Percentiles rank a stretch among this genome's conserved stretches.
Evolutionary conservation across 805 yeast species (phyloP).

Genomic region (Metschnikowia drakensbergensis): DNA sequence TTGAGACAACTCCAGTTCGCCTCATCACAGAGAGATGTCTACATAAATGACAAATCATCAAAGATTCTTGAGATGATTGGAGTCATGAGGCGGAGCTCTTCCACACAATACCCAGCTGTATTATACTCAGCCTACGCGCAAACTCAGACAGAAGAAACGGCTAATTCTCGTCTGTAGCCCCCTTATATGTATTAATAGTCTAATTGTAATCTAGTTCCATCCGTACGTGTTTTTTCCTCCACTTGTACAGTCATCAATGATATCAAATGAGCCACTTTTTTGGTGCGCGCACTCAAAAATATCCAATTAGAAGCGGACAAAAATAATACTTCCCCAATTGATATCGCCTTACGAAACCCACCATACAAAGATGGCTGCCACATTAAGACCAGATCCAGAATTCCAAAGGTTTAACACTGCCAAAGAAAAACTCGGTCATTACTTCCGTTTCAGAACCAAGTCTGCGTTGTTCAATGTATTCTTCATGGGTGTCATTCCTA

Average conservation of each 20-base stretch:
- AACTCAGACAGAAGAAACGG: background rate
- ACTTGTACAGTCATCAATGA: no score
- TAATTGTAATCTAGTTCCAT: background rate
- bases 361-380: slow-evolving; percentile 34
- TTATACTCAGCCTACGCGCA: slow-evolving; percentile 6
- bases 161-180: background rate
- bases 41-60: slow-evolving; percentile 36
- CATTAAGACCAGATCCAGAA: slow-evolving; percentile 41
- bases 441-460: slow-evolving; percentile 40
- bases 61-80: slow-evolving; percentile 12
- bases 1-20: slow-evolving; percentile 23
- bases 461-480: slow-evolving; percentile 34
- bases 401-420: slow-evolving; percentile 41
- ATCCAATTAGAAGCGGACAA: slow-evolving; percentile 18
- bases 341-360: slow-evolving; percentile 1
- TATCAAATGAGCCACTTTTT: background rate
- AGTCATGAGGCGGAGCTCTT: slow-evolving; percentile 1
- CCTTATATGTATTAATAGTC: background rate
- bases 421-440: slow-evolving; percentile 39
- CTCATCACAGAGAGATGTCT: slow-evolving; percentile 36
- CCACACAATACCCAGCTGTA: slow-evolving; percentile 1
- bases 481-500: slow-evolving; percentile 38
- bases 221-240: no score
- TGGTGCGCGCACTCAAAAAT: slow-evolving; percentile 15
- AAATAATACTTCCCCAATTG: background rate